Evolutionary conservation across 192 early-diverging fungal species (phyloP), one percentile per base, ranked within the genome.

Genomic region (Anaeromyces robustus): DNA sequence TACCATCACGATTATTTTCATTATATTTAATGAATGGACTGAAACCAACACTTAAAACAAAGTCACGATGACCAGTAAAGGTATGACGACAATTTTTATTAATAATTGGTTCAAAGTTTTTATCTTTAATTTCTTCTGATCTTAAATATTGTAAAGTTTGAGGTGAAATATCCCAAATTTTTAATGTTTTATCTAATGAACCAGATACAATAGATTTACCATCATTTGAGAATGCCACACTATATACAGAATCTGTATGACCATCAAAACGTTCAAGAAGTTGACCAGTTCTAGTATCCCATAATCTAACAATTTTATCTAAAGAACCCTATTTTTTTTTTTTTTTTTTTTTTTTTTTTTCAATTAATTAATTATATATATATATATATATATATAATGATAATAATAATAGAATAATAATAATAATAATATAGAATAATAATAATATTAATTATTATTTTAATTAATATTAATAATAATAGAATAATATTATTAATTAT

Each of bases 241-340:
- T 93, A 82, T 99, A 98, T 19, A 99, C 97, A 78, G 93, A 95
- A 84, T 98, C 95, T 83, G 94, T 93, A 88, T 98, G 97, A 0
- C 96, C 95, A 81, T 96, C 95, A 80, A 98, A 89, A 77, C 94
- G 90, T 86, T 97, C 95, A 34, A 97, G 85, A 18, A 95, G 84
- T n/a, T 86, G 82, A 30, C 94, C 94, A 31, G 92, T 92, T 37
- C 90, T 82, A 11, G 92, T 86, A 82, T 98, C 96, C 96, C 95
- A 98, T 29, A 98, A 87, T 28, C 96, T 92, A 30, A 98, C 92
- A 86, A 94, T 94, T 82, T 94, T 92, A 86, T 99, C 96, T 82
- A 98, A 87, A 77, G 95, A 96, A 29, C 94, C 96, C 88, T 87
- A 68, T 30, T 13, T 13, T 83, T n/a, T n/a, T n/a, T n/a, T n/a